These are phyloP conservation scores for Tubosaeta sp. DNA, from an alignment of 768 basidiomycete genomes.

Conservation along the genomic window DNA sequence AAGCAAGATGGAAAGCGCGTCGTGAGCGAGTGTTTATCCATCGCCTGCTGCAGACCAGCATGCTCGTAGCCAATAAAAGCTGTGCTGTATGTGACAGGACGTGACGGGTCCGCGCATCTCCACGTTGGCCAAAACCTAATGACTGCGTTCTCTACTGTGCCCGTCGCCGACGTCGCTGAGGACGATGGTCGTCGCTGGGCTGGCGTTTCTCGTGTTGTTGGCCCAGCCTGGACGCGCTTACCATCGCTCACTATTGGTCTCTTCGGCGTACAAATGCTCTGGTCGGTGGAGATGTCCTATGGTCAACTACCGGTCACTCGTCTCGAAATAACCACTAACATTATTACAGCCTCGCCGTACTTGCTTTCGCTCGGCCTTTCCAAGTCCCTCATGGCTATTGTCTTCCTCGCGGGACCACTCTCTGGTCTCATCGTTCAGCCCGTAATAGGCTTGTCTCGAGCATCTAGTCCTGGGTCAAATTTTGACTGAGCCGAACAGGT, in stretches of 20 bases:
- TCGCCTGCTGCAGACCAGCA: constrained; percentile 8
- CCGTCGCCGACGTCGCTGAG: constrained; percentile 42
- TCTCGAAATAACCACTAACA: background rate
- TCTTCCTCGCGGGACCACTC: constrained; percentile 89
- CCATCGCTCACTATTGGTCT: constrained; percentile 74
- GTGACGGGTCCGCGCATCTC: background rate
- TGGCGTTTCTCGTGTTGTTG: constrained; percentile 57
- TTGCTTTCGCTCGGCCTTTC: constrained; percentile 83
- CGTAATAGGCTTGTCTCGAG: constrained; percentile 57
- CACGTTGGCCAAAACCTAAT: constrained; percentile 24
- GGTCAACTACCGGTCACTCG: constrained; percentile 33
- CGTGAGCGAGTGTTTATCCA: constrained; percentile 1
- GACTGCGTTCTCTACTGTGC: constrained; percentile 50
- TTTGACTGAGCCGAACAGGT: constrained; percentile 24
- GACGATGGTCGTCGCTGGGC: constrained; percentile 37
- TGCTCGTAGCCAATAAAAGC: background rate
- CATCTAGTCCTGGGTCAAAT: background rate
- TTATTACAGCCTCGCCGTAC: constrained; percentile 69
- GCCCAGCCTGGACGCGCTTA: constrained; percentile 63
- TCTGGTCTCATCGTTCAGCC: constrained; percentile 92
- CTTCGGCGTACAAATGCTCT: constrained; percentile 82
- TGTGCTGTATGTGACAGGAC: background rate
- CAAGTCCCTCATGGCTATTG: constrained; percentile 83
- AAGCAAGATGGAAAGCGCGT: constrained; percentile 18
- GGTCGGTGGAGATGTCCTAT: constrained; percentile 95